Conservation (phyloP, 2,329 filamentous ascomycete genomes). For the Phialocephala sp. region DNA sequence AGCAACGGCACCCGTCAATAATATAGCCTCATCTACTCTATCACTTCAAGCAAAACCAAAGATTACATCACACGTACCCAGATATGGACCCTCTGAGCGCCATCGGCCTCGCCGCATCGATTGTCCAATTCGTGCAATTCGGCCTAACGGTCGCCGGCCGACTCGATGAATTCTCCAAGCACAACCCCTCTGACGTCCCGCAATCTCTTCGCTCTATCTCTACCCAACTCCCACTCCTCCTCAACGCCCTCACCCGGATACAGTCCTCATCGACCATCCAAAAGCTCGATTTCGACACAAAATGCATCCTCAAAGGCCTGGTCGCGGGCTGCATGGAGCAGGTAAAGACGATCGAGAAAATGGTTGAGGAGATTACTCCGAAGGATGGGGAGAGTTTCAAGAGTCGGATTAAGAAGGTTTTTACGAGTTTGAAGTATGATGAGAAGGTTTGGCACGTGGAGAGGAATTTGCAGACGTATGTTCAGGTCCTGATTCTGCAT, state of each 20-base stretch:
- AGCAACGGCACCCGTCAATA: not conserved
- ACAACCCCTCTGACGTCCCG: conserved; percentile 20
- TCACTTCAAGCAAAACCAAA: not conserved
- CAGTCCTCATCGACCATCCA: conserved; percentile 20
- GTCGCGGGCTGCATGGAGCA: conserved; percentile 25
- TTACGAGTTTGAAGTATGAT: conserved; percentile 31
- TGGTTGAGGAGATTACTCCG: conserved; percentile 26
- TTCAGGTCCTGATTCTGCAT: conserved; percentile 33
- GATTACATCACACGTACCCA: not conserved
- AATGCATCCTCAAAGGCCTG: conserved; percentile 31
- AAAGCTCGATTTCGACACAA: conserved; percentile 29
- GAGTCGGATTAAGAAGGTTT: conserved; percentile 31
- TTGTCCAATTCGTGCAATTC: conserved; percentile 31
- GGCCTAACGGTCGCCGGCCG: conserved; percentile 24
- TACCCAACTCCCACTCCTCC: conserved; percentile 25
- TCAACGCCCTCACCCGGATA: conserved; percentile 26
- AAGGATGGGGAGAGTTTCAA: conserved; percentile 26
- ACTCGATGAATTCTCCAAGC: conserved; percentile 23
- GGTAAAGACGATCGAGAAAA: conserved; percentile 22
- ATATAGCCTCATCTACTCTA: not conserved
- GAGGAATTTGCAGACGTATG: conserved; percentile 32
- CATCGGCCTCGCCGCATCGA: conserved; percentile 25
- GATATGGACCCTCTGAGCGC: conserved; percentile 30
- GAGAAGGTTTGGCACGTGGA: conserved; percentile 31
- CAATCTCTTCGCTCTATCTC: conserved; percentile 26